Conservation (phyloP, 805 yeast genomes). For the Kodamaea lidongshanica region DNA sequence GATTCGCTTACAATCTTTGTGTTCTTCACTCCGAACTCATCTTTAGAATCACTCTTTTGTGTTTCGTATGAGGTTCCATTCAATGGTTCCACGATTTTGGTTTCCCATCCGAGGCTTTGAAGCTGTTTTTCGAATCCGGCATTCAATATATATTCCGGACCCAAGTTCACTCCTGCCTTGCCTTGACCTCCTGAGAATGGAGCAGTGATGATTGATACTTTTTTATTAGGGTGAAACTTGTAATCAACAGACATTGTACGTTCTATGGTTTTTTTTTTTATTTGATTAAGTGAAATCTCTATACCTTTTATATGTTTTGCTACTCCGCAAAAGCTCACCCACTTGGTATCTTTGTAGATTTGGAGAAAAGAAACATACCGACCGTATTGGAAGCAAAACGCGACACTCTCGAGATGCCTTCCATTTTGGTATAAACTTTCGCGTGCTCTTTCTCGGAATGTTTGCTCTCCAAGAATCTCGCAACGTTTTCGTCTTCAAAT, state of each 20-base stretch:
- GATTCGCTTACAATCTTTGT: conserved; percentile 74
- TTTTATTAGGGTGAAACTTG: conserved; percentile 49
- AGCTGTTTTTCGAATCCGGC: conserved; percentile 65
- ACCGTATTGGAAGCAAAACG: too few relatives aligned
- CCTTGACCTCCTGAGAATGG: conserved; percentile 97
- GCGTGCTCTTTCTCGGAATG: too few relatives aligned
- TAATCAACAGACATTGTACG: conserved; percentile 28
- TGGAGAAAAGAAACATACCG: too few relatives aligned
- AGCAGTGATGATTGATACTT: conserved; percentile 71
- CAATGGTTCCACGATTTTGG: conserved; percentile 49
- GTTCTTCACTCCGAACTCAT: conserved; percentile 55
- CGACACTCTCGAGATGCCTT: too few relatives aligned
- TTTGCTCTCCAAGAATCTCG: too few relatives aligned
- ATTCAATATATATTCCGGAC: conserved; percentile 75
- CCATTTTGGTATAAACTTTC: too few relatives aligned
- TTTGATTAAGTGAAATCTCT: too few relatives aligned
- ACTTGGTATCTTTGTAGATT: too few relatives aligned
- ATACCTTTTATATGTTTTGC: too few relatives aligned
- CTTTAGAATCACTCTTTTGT: conserved; percentile 39
- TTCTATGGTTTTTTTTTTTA: too few relatives aligned
- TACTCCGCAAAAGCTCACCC: too few relatives aligned
- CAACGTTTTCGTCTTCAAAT: too few relatives aligned
- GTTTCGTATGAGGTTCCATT: conserved; percentile 40
- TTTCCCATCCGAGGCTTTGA: conserved; percentile 66
- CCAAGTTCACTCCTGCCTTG: conserved; percentile 87